These are phyloP conservation scores for Carpinus fangiana DNA, from an alignment of 306 rosid species.

Conservation along the genomic window DNA sequence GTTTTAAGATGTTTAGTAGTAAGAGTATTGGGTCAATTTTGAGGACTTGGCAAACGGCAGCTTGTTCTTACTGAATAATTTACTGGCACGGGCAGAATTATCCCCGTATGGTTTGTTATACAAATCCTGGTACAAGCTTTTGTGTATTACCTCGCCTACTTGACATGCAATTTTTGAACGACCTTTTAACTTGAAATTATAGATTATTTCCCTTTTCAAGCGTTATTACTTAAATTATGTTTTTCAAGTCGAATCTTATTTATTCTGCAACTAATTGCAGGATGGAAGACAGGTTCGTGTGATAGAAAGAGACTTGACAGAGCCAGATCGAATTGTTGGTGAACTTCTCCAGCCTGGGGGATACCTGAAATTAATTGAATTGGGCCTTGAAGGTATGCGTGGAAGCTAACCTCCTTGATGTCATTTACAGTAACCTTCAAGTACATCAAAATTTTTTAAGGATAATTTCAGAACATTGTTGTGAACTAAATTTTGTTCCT, in stretches of 20 bases:
- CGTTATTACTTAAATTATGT: too few species aligned
- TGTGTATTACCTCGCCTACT: neutral
- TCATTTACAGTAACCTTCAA: neutral
- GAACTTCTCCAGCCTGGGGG: conserved; percentile 83
- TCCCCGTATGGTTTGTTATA: neutral
- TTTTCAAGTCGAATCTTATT: neutral
- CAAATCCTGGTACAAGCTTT: neutral
- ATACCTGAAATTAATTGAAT: conserved; percentile 56
- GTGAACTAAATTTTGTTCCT: neutral
- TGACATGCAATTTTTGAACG: conserved; percentile 10
- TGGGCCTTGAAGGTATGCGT: conserved; percentile 61
- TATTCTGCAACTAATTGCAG: conserved; percentile 30
- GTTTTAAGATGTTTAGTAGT: too few species aligned
- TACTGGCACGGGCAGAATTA: neutral
- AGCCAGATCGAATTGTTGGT: conserved; percentile 68
- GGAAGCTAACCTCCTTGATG: neutral
- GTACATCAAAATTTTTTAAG: neutral
- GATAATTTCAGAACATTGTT: neutral
- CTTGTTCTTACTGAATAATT: too few species aligned
- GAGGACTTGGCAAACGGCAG: too few species aligned
- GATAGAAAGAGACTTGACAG: conserved; percentile 64
- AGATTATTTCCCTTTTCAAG: neutral
- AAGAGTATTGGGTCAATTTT: too few species aligned
- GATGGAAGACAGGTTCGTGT: conserved; percentile 61
- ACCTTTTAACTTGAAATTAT: neutral